Percentiles rank a stretch among this genome's conserved stretches.
Conservation (phyloP, 1,284 basidiomycete genomes). For the Neonothopanus nambi region DNA sequence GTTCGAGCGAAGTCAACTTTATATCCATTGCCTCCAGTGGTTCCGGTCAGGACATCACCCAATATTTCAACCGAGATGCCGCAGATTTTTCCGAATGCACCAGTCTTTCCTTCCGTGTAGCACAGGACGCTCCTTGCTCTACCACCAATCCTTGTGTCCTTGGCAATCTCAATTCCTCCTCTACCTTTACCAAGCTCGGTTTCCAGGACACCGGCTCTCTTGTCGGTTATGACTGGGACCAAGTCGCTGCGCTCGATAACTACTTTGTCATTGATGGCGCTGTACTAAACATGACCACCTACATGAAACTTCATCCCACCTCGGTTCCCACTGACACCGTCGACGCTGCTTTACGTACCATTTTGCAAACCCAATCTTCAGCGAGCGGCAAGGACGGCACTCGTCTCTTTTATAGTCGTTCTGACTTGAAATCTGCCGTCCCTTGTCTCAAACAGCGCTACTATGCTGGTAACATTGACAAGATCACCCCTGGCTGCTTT, state of each 20-base stretch:
- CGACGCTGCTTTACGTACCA: conserved; percentile 81
- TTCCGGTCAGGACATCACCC: conserved; percentile 88
- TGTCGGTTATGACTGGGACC: conserved; percentile 88
- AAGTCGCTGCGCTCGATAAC: conserved; percentile 66
- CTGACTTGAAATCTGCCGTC: conserved; percentile 67
- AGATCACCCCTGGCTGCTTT: conserved; percentile 95
- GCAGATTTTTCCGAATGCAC: conserved; percentile 66
- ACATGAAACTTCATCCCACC: conserved; percentile 74
- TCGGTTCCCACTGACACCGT: conserved; percentile 76
- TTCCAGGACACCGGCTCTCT: conserved; percentile 65
- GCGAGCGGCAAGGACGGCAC: conserved; percentile 87
- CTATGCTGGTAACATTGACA: conserved; percentile 93
- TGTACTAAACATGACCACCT: conserved; percentile 92
- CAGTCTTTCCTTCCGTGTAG: conserved; percentile 63
- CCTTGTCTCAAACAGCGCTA: conserved; percentile 85
- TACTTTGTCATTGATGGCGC: conserved; percentile 91
- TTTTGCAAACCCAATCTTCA: conserved; percentile 53
- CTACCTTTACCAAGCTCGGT: conserved; percentile 61
- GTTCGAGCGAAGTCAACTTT: conserved; percentile 58
- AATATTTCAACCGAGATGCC: conserved; percentile 73
- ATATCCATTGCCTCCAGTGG: conserved; percentile 53
- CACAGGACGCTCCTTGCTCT: conserved; percentile 75
- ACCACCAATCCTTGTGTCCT: conserved; percentile 61
- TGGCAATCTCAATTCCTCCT: conserved; percentile 50
- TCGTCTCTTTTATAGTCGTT: conserved; percentile 74